Evolutionary conservation across 2,329 filamentous ascomycete genomes (phyloP), one percentile per base, ranked within the genome.

Genomic region (Rhynchosporium agropyri): DNA sequence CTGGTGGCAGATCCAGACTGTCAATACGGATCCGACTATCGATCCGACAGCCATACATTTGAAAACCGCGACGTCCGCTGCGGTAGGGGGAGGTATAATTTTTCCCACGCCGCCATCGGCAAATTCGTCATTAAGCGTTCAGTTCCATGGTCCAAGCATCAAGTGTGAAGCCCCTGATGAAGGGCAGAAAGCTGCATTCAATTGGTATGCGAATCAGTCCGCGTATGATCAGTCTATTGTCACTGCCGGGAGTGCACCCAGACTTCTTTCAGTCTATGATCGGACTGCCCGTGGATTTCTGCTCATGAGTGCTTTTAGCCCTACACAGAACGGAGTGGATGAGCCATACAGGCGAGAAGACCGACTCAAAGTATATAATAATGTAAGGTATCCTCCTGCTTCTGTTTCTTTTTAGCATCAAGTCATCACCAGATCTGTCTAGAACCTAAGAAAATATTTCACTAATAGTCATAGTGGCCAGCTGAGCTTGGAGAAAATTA

Each of bases 141-240:
- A 66, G 13, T 69, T 68, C 33, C 62, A 65, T 53, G 67, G 67
- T 8, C 67, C 67, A 9, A 58, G 59, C 3, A 31, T 68, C 3
- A 43, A 65, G 48, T 68, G 64, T 48, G 33, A 51, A 8, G 42
- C 40, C 3, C 48, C 66, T 4, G 63, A 63, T 40, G 13, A 1
- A 5, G 43, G 60, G 2, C 50, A 68, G 13, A 31, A 45, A 59
- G 33, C 8, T n/a, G 2, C n/a, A 36, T 15, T 65, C 66, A 28
- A 33, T 64, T 12, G 29, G 59, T 40, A 33, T 33, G 8, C 4
- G 12, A 33, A 29, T 6, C 28, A 12, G 3, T 50, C 33, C 48
- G 31, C 28, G 26, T 15, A n/a, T n/a, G 48, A 7, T 4, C 10
- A 12, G 26, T 2, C 26, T 8, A 50, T 50, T 8, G 29, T 33